Evolutionary conservation across 208 protist species (phyloP).

Genomic region (Plasmodiophora brassicae): DNA sequence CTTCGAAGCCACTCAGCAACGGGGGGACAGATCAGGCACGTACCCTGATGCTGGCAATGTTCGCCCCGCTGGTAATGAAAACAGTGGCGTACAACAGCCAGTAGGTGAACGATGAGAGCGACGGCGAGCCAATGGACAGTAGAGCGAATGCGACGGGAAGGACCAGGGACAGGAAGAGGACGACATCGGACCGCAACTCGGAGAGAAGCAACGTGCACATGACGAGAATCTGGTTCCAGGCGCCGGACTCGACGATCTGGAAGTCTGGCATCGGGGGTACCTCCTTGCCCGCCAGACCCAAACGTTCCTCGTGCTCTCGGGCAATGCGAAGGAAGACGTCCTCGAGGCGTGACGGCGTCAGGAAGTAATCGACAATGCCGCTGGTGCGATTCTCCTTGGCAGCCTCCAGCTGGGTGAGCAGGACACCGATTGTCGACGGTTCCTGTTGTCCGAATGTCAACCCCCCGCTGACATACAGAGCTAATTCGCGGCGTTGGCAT

Average conservation of each 20-base stretch:
- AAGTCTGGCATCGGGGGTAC: not conserved
- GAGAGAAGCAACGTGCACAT: not conserved
- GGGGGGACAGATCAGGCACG: too few relatives aligned
- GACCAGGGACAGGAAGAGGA: not conserved
- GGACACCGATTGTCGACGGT: too few relatives aligned
- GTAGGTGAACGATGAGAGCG: not conserved
- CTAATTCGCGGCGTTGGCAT: too few relatives aligned
- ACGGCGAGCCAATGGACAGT: not conserved
- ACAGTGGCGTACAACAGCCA: not conserved
- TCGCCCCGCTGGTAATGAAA: too few relatives aligned
- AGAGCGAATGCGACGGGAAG: not conserved
- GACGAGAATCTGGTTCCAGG: not conserved
- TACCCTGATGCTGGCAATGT: too few relatives aligned
- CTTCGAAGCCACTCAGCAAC: too few relatives aligned
- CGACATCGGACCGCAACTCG: not conserved
- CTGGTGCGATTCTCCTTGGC: not conserved
- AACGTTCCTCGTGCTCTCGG: not conserved
- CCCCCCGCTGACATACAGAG: too few relatives aligned
- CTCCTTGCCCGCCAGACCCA: not conserved
- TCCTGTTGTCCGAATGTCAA: too few relatives aligned
- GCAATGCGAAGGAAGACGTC: conserved; percentile 10
- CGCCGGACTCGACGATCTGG: not conserved
- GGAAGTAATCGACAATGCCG: not conserved
- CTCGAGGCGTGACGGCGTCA: not conserved
- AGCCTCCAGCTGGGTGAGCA: too few relatives aligned